A percentile compares a stretch with the other conserved stretches of the same genome.
Evolutionary conservation across 2,329 filamentous ascomycete genomes (phyloP).

Genomic region (Rhynchosporium secalis): DNA sequence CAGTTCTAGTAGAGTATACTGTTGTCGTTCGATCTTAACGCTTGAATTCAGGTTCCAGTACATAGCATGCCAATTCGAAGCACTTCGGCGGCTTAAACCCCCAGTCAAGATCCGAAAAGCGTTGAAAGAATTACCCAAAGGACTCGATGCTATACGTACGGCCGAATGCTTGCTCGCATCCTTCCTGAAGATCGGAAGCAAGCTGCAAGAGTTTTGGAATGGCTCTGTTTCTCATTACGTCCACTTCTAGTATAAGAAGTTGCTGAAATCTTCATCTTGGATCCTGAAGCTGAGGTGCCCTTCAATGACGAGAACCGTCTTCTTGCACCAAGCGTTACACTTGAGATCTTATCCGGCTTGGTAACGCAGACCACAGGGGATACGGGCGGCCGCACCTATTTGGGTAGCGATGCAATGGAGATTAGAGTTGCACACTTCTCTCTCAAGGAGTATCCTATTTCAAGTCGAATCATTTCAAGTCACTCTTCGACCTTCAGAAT

Average conservation of each 20-base stretch:
- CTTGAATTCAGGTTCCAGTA: background rate
- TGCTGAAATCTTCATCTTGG: no score
- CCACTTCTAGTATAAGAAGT: slow-evolving; percentile 36
- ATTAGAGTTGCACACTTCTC: no score
- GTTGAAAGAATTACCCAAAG: background rate
- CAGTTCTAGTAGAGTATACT: background rate
- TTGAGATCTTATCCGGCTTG: no score
- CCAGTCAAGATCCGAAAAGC: background rate
- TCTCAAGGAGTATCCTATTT: no score
- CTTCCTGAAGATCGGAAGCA: slow-evolving; percentile 28
- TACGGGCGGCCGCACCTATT: no score
- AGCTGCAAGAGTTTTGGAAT: slow-evolving; percentile 30
- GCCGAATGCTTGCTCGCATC: background rate
- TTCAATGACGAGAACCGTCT: no score
- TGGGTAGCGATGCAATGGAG: no score
- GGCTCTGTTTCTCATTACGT: slow-evolving; percentile 33
- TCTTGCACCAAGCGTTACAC: no score
- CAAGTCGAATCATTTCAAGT: no score
- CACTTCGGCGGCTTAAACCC: background rate
- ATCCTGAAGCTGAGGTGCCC: no score
- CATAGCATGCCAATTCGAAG: background rate
- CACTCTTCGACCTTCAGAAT: no score
- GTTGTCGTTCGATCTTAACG: background rate
- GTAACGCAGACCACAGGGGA: no score
- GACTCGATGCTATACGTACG: background rate